phyloP scores from a whole-genome alignment of 2,329 filamentous ascomycete genomes.

The Fusarium abutilonis region DNA sequence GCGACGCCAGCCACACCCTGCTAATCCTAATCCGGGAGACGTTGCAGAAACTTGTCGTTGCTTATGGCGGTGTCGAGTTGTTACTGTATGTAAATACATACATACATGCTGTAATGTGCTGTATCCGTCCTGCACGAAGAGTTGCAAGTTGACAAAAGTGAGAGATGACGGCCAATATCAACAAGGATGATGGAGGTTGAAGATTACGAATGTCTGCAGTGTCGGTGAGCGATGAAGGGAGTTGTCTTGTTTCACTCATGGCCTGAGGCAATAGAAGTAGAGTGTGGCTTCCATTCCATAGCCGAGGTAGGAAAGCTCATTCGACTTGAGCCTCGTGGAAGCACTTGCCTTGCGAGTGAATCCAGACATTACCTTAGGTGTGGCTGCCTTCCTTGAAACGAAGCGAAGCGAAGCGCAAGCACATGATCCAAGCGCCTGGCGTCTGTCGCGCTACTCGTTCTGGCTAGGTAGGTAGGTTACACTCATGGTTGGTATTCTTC shows the following conservation, averaged over 20 bases:
- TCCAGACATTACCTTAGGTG: neutral
- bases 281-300: slow-evolving; percentile 11
- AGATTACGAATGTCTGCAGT: slow-evolving; percentile 7
- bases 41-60: slow-evolving; percentile 37
- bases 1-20: slow-evolving; percentile 30
- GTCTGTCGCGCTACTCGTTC: slow-evolving; percentile 32
- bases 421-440: slow-evolving; percentile 33
- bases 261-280: slow-evolving; percentile 22
- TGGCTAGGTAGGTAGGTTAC: neutral
- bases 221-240: slow-evolving; percentile 17
- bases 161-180: slow-evolving; percentile 19
- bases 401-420: neutral
- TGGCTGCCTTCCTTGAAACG: neutral
- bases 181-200: slow-evolving; percentile 25
- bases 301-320: neutral
- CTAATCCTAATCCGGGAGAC: slow-evolving; percentile 32
- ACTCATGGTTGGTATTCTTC: neutral
- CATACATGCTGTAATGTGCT: neutral
- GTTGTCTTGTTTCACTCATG: slow-evolving; percentile 3
- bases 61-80: slow-evolving; percentile 21
- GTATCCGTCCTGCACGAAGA: neutral
- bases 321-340: slow-evolving; percentile 18
- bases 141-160: slow-evolving; percentile 27
- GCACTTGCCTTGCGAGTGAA: neutral
- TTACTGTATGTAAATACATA: too few species aligned